Evolutionary conservation across 1,284 basidiomycete genomes (phyloP).

Genomic region (Naganishia albida): DNA sequence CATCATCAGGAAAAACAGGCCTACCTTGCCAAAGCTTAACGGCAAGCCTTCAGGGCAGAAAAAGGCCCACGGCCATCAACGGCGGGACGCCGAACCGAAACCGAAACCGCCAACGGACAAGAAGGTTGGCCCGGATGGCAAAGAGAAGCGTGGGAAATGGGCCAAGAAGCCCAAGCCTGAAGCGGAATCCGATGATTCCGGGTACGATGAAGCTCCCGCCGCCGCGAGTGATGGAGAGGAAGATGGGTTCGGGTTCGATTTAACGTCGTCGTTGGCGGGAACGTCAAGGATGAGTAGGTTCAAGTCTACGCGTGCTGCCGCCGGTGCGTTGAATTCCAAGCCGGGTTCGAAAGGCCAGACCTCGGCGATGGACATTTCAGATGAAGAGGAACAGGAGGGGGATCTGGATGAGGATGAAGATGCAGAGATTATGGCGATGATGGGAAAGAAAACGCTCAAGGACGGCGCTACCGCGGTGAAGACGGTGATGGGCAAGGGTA

Average conservation of each 20-base stretch:
- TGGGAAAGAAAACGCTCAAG: conserved; percentile 32
- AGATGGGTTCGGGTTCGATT: conserved; percentile 20
- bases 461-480: conserved; percentile 36
- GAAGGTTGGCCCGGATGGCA: conserved; percentile 50
- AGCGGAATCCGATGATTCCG: conserved; percentile 57
- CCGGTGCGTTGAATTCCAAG: not conserved
- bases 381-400: conserved; percentile 19
- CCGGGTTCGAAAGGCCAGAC: not conserved
- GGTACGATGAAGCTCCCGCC: conserved; percentile 32
- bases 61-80: conserved; percentile 7
- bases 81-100: conserved; percentile 70
- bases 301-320: conserved; percentile 2
- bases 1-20: conserved; percentile 7
- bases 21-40: conserved; percentile 25
- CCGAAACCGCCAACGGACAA: conserved; percentile 40
- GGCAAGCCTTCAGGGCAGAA: conserved; percentile 25
- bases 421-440: conserved; percentile 33
- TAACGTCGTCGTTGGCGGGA: conserved; percentile 27
- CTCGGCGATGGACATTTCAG: not conserved
- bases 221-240: conserved; percentile 25
- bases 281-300: conserved; percentile 7
- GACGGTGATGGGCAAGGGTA: conserved; percentile 32
- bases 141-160: conserved; percentile 59
- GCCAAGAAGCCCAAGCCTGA: conserved; percentile 57
- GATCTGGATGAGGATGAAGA: conserved; percentile 31